phyloP scores from a whole-genome alignment of 805 yeast genomes.

The Kuraishia borneana region DNA sequence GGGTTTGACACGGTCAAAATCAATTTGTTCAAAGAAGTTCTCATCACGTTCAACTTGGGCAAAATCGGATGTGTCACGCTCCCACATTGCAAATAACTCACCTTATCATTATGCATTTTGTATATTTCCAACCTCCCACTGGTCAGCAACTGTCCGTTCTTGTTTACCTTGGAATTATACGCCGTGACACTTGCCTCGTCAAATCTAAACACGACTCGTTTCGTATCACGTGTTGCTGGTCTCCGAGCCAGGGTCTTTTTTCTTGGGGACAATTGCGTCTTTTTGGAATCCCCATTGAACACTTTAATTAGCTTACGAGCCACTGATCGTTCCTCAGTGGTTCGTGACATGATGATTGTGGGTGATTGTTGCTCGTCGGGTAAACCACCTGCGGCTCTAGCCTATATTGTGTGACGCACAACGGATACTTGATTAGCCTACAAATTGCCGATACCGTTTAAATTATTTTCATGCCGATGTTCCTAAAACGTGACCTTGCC shows the following conservation, averaged over 20 bases:
- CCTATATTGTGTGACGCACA: too few relatives aligned
- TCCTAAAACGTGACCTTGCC: conserved; percentile 18
- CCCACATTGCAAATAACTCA: conserved; percentile 57
- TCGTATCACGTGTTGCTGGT: not conserved
- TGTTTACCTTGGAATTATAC: not conserved
- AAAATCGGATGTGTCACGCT: conserved; percentile 64
- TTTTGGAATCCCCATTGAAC: not conserved
- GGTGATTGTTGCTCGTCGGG: too few relatives aligned
- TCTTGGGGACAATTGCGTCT: conserved; percentile 1
- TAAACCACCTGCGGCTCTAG: too few relatives aligned
- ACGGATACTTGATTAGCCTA: too few relatives aligned
- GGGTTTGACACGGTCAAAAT: conserved; percentile 64
- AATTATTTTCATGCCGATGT: conserved; percentile 1
- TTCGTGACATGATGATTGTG: too few relatives aligned
- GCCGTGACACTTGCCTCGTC: not conserved
- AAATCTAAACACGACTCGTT: not conserved
- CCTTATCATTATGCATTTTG: conserved; percentile 42
- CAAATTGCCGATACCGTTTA: too few relatives aligned
- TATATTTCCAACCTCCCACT: conserved; percentile 52
- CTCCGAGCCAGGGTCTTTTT: conserved; percentile 1
- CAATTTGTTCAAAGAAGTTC: conserved; percentile 36
- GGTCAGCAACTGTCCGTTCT: conserved; percentile 33
- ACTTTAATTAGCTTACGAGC: not conserved
- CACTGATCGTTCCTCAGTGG: not conserved
- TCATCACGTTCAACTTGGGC: conserved; percentile 47